phyloP scores from a whole-genome alignment of 208 protist species.

The Crithidia bombi region DNA sequence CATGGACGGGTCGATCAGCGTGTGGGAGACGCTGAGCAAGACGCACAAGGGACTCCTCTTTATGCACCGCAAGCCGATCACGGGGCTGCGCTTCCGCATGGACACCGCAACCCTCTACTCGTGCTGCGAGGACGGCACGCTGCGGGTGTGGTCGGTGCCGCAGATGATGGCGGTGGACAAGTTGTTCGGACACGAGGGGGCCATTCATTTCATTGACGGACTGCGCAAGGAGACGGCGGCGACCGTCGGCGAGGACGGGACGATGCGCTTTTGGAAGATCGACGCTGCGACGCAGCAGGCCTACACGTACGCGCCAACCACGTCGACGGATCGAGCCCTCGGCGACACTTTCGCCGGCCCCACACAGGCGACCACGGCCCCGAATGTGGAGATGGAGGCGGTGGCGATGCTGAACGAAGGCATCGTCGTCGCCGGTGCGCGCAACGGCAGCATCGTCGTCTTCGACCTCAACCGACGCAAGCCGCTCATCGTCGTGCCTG shows the following conservation, averaged over 20 bases:
- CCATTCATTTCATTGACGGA: conserved; percentile 57
- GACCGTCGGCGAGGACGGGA: conserved; percentile 85
- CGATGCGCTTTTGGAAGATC: conserved; percentile 91
- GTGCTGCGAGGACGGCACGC: conserved; percentile 73
- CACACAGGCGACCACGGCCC: conserved; percentile 1
- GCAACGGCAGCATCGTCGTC: conserved; percentile 82
- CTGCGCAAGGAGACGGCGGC: conserved; percentile 77
- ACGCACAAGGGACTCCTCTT: conserved; percentile 76
- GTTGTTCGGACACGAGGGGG: conserved; percentile 86
- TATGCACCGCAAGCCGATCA: conserved; percentile 86
- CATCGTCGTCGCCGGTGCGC: conserved; percentile 65
- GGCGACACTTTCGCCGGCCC: not conserved
- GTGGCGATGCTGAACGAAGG: conserved; percentile 86
- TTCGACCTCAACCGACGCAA: conserved; percentile 85
- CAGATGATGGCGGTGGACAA: conserved; percentile 88
- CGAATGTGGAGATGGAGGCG: conserved; percentile 62
- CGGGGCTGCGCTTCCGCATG: conserved; percentile 82
- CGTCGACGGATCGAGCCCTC: not conserved
- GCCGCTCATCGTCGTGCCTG: conserved; percentile 63
- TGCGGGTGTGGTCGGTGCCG: conserved; percentile 88
- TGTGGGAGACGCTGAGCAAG: conserved; percentile 79
- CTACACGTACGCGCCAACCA: conserved; percentile 48
- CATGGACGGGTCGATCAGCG: conserved; percentile 76
- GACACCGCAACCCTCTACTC: conserved; percentile 72
- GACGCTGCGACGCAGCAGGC: conserved; percentile 86